phyloP scores from a whole-genome alignment of 2,329 filamentous ascomycete species.

The Aspergillus melleus region DNA sequence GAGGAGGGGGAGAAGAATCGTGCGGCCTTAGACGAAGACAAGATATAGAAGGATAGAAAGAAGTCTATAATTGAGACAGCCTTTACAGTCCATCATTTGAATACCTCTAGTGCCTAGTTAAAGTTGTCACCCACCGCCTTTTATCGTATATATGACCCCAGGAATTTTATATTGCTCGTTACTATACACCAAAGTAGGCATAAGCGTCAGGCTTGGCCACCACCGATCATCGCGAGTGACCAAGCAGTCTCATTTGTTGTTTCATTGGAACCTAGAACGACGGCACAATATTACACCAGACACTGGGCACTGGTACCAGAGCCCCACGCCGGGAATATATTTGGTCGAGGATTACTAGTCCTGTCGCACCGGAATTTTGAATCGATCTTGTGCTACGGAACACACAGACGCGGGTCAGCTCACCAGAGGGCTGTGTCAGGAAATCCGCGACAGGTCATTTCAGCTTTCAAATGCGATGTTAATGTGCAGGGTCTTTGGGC shows the following conservation, averaged over 20 bases:
- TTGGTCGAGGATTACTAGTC: background rate
- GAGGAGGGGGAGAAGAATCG: background rate
- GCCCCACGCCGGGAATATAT: background rate
- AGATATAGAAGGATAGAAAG: background rate
- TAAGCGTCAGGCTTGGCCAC: too few species aligned
- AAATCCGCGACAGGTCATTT: background rate
- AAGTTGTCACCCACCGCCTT: too few species aligned
- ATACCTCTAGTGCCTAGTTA: too few species aligned
- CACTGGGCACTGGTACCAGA: background rate
- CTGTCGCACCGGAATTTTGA: background rate
- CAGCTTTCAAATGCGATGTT: too few species aligned
- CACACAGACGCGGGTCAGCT: background rate
- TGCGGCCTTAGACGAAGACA: background rate
- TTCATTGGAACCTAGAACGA: background rate
- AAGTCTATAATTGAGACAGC: too few species aligned
- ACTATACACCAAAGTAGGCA: too few species aligned
- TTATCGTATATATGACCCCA: too few species aligned
- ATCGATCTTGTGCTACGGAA: background rate
- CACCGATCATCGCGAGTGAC: too few species aligned
- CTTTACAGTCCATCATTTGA: too few species aligned
- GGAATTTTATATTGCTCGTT: too few species aligned
- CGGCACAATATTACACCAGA: background rate
- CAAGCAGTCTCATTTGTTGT: too few species aligned
- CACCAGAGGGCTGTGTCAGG: background rate
- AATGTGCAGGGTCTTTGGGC: too few species aligned